Percentiles rank a stretch among this genome's conserved stretches.
These are phyloP conservation scores for Chenopodium berlandieri DNA, from an alignment of 148 eudicot species.

Conservation along the genomic window DNA sequence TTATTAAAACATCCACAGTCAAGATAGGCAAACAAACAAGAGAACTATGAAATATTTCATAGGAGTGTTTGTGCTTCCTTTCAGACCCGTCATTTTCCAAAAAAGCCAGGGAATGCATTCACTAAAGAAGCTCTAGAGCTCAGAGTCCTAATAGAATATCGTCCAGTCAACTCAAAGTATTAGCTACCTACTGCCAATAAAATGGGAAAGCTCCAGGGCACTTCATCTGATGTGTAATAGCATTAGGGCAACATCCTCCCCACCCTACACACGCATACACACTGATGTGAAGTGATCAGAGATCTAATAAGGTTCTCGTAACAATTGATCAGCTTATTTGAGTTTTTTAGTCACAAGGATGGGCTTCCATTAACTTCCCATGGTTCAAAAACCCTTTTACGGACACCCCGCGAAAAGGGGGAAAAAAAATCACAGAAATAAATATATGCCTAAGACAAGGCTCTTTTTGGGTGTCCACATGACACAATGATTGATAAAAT, in stretches of 20 bases:
- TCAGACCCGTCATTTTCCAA: no score
- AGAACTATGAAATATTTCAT: neutral
- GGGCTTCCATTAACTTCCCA: no score
- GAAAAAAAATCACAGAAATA: no score
- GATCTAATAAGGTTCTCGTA: no score
- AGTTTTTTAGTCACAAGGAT: no score
- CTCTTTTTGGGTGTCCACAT: neutral
- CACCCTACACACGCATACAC: no score
- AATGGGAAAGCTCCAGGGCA: neutral
- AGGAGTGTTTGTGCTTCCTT: neutral
- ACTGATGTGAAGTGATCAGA: no score
- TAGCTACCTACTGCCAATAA: neutral
- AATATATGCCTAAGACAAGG: neutral
- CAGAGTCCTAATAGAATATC: neutral
- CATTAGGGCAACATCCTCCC: no score
- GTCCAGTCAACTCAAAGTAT: neutral
- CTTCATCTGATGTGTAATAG: neutral
- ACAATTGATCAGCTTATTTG: no score
- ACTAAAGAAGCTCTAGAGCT: neutral
- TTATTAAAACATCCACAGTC: neutral
- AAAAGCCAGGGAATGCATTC: no score
- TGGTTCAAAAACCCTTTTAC: no score
- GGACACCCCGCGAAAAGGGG: no score
- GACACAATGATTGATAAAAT: neutral
- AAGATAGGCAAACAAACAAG: neutral